A percentile compares a stretch with the other conserved stretches of the same genome.
Conservation (phyloP, 2,329 filamentous ascomycete genomes). For the Colletotrichum sp. region DNA sequence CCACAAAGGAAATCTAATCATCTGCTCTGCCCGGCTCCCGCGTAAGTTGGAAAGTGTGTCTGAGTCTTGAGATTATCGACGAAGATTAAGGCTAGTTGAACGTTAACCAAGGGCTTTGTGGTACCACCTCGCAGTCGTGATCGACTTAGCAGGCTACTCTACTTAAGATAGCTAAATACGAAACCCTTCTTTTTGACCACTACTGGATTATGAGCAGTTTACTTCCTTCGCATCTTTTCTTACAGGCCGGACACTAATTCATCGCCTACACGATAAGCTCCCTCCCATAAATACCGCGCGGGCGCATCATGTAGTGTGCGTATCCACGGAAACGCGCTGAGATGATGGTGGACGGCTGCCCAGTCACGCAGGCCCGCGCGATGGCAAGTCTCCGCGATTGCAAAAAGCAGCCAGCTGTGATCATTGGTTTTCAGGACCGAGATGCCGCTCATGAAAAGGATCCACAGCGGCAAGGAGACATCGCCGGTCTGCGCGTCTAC, state of each 20-base stretch:
- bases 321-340: not conserved
- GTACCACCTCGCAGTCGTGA: too few relatives aligned
- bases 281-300: not conserved
- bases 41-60: too few relatives aligned
- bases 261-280: not conserved
- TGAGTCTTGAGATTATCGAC: too few relatives aligned
- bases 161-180: too few relatives aligned
- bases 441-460: not conserved
- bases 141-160: too few relatives aligned
- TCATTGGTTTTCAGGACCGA: not conserved
- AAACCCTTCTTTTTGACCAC: not conserved
- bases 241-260: not conserved
- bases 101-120: too few relatives aligned
- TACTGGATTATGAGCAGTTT: not conserved
- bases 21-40: too few relatives aligned
- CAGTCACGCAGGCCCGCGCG: not conserved
- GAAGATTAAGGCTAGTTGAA: too few relatives aligned
- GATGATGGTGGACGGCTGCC: not conserved
- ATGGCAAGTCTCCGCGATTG: not conserved
- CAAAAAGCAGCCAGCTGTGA: not conserved
- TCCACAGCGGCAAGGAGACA: not conserved
- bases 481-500: not conserved
- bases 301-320: not conserved
- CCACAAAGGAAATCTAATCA: too few relatives aligned
- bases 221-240: not conserved